phyloP scores from a whole-genome alignment of 1,284 basidiomycete species.

The Volvariella surrecta region DNA sequence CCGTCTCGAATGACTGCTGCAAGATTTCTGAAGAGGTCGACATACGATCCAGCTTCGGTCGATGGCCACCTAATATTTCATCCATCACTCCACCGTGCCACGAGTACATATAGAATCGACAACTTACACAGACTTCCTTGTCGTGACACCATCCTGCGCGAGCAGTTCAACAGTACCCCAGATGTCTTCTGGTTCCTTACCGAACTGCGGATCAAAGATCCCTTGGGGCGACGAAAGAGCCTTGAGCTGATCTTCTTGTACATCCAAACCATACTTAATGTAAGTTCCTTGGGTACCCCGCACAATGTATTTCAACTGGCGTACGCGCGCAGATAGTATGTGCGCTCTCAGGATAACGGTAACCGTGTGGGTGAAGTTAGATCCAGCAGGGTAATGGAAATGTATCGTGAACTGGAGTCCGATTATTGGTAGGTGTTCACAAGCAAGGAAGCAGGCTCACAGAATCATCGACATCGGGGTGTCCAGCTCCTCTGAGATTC shows the following conservation, averaged over 20 bases:
- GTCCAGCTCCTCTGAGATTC: constrained; percentile 59
- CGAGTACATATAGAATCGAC: constrained; percentile 1
- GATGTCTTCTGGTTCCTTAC: constrained; percentile 49
- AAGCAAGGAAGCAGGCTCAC: constrained; percentile 26
- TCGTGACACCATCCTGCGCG: constrained; percentile 33
- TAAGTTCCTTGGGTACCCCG: constrained; percentile 67
- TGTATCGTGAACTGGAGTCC: constrained; percentile 51
- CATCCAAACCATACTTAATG: constrained; percentile 70
- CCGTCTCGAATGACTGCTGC: constrained; percentile 51
- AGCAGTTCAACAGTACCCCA: constrained; percentile 54
- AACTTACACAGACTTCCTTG: constrained; percentile 41
- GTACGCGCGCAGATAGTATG: constrained; percentile 55
- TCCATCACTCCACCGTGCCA: constrained; percentile 10
- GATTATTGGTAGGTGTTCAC: constrained; percentile 5
- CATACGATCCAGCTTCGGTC: constrained; percentile 47
- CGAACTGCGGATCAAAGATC: constrained; percentile 39
- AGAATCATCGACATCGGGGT: constrained; percentile 58
- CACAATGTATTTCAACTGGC: constrained; percentile 64
- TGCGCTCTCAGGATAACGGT: constrained; percentile 63
- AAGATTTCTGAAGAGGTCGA: constrained; percentile 57
- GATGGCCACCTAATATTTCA: constrained; percentile 49
- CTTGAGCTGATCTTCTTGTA: constrained; percentile 69
- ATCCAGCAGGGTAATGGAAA: constrained; percentile 46
- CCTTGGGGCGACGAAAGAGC: constrained; percentile 38
- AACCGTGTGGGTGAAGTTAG: constrained; percentile 43